Evolutionary conservation across 208 protist genomes (phyloP), one percentile per base, ranked within the genome.

Genomic region (Herpetomonas tarakana): DNA sequence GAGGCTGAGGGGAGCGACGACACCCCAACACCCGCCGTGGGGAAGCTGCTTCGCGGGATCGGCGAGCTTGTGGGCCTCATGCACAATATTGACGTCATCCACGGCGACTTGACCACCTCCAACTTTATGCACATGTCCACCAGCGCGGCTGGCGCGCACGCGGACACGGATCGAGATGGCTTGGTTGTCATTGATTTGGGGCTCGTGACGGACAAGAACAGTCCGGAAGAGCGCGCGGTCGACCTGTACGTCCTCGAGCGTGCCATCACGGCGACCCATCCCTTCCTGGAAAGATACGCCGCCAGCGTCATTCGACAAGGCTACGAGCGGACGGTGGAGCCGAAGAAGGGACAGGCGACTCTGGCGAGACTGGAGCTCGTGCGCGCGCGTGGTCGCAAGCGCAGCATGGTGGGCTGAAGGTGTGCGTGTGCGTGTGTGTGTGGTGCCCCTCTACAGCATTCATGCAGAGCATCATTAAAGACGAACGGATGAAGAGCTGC

Each of bases 241-340:
- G 98, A 99, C 70, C 74, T 99, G 2, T 99, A 99, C 64, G 98
- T 99, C 30, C 78, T 99, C 2, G 97, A 99, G 77, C 71, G 97
- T n/a, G 98, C 98, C 12, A 82, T 99, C 41, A 50, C 83, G 3
- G 91, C 83, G 1, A 98, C 97, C 1, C 98, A 99, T 69, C 93
- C 96, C 12, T 91, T 77, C 27, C 54, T 92, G 21, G 64, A 80
- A 50, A 11, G 53, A 14, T 39, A 60, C 24, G 52, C 68, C 9
- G 62, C 74, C 7, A 51, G 69, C 18, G 39, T 71, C 0, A 63
- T 93, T 18, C 38, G 84, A 19, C 68, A 83, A 4, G 85, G 87
- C 19, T 96, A 96, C 62, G 30, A 61, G 69, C 44, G 55, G 55
- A 74, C 72, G 0, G 65, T 59, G 21, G 73, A 84, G 26, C 35